Base-by-base conservation (phyloP, 163 green algal species). In the Volvox carteri region DNA sequence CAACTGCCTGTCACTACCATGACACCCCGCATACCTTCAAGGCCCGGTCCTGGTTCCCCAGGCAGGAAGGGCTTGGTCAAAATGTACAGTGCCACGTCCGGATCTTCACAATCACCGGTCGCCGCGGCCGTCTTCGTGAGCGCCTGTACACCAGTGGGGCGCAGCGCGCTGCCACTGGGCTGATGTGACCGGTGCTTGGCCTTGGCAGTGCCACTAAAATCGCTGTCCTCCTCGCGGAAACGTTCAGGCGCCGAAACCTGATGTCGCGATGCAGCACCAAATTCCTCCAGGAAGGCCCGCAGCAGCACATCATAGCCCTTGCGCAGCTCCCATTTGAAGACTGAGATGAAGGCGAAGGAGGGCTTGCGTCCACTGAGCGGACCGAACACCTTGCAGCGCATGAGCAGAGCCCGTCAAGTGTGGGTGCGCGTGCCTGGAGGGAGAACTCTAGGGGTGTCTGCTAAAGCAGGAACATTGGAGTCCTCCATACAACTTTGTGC, bases 51-150 rank as follows among this genome's bases (percentile, higher is more conserved):
- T 14, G 65, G 11, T 41, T 16, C 28, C 0, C 77, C 70, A 12
- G 67, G 67, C 28, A 94, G 88, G 77, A 96, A 97, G 28, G 95
- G 91, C 81, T 95, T 93, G n/a, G 96, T 97, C 30, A 97, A 90
- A 72, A 98, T 93, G 90, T 94, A 93, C 21, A 93, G 78, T 41
- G 80, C 84, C 37, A 91, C 90, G 8, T 91, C 60, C 28, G 41
- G n/a, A 41, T 65, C 56, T 14, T 37, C 35, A 2, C 54, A 30
- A 23, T 48, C 25, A 37, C 28, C 8, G 21, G 2, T 48, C 50
- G 14, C 60, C 18, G 30, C 58, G 23, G 19, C 42, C 60, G 25
- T 12, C n/a, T n/a, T n/a, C n/a, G n/a, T n/a, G n/a, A n/a, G n/a
- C n/a, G n/a, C n/a, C n/a, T n/a, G n/a, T n/a, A n/a, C n/a, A n/a